Conservation (phyloP, 2,329 filamentous ascomycete genomes). For the Pseudocercospora fijiensis region DNA sequence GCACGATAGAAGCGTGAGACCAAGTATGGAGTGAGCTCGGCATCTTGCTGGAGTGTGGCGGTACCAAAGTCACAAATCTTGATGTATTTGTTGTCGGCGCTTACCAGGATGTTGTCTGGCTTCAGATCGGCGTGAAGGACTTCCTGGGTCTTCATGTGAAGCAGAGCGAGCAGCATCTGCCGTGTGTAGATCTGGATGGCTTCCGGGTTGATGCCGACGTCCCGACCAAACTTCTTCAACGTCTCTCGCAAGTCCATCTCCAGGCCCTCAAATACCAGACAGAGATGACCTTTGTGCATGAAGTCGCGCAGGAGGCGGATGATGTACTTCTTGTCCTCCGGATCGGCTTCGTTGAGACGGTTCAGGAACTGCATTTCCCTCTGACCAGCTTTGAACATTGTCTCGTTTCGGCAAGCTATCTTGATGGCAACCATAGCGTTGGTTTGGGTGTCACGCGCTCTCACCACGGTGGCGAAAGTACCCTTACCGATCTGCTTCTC, state of each 20-base stretch:
- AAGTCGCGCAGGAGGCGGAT: slow-evolving; percentile 85
- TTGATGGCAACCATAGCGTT: slow-evolving; percentile 84
- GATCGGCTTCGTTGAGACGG: slow-evolving; percentile 80
- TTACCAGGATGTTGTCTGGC: slow-evolving; percentile 93
- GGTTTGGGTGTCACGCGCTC: slow-evolving; percentile 74
- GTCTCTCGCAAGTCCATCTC: slow-evolving; percentile 90
- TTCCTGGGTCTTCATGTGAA: slow-evolving; percentile 84
- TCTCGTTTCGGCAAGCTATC: slow-evolving; percentile 88
- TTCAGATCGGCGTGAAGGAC: slow-evolving; percentile 96
- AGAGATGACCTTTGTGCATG: slow-evolving; percentile 91
- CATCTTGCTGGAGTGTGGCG: slow-evolving; percentile 87
- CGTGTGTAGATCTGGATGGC: slow-evolving; percentile 87
- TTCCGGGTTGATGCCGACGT: slow-evolving; percentile 84
- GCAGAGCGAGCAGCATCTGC: slow-evolving; percentile 88
- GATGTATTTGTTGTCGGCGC: slow-evolving; percentile 76
- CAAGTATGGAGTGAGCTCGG: slow-evolving; percentile 89
- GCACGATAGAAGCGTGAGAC: slow-evolving; percentile 97
- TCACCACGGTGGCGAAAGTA: slow-evolving; percentile 95
- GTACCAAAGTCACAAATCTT: slow-evolving; percentile 97
- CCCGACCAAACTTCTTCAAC: slow-evolving; percentile 91
- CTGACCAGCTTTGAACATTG: slow-evolving; percentile 75
- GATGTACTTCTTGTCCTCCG: slow-evolving; percentile 86
- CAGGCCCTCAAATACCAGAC: slow-evolving; percentile 95
- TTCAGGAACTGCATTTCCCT: slow-evolving; percentile 93
- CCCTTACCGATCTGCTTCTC: slow-evolving; percentile 85